Evolutionary conservation across 495 filamentous ascomycete species (phyloP).

Genomic region (Neurospora sp.): DNA sequence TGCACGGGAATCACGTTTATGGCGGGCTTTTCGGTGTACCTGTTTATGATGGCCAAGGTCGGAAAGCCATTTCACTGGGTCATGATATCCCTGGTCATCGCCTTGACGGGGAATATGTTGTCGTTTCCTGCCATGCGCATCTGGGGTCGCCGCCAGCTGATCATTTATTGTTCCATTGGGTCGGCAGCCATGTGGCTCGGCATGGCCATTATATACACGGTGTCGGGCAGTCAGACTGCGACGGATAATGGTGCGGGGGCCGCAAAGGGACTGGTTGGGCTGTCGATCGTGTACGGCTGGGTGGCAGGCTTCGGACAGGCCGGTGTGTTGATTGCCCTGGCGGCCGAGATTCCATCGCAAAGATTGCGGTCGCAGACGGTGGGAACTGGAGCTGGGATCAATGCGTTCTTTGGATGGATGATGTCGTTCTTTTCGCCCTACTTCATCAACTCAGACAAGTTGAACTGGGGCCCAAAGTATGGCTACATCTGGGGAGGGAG

Average conservation of each 20-base stretch:
- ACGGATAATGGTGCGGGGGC: background rate
- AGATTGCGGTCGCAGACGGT: conserved; percentile 42
- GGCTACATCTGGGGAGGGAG: conserved; percentile 43
- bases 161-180: conserved; percentile 11
- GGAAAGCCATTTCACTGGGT: conserved; percentile 23
- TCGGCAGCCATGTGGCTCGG: conserved; percentile 17
- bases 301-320: conserved; percentile 32
- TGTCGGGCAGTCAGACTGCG: background rate
- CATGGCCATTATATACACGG: conserved; percentile 19
- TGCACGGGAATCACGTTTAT: conserved; percentile 23
- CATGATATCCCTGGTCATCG: conserved; percentile 22
- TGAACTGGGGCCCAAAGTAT: conserved; percentile 42
- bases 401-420: conserved; percentile 37
- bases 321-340: conserved; percentile 32
- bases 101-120: conserved; percentile 20
- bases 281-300: conserved; percentile 21
- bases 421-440: conserved; percentile 36
- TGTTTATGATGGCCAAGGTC: conserved; percentile 20
- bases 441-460: conserved; percentile 39
- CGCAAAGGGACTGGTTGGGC: conserved; percentile 15
- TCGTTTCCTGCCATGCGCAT: conserved; percentile 22
- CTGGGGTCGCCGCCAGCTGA: conserved; percentile 14
- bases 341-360: conserved; percentile 36
- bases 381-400: conserved; percentile 37
- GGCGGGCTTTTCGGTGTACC: conserved; percentile 23